Base-by-base conservation (phyloP, 2,329 filamentous ascomycete genomes). In the Monosporascus sp. region DNA sequence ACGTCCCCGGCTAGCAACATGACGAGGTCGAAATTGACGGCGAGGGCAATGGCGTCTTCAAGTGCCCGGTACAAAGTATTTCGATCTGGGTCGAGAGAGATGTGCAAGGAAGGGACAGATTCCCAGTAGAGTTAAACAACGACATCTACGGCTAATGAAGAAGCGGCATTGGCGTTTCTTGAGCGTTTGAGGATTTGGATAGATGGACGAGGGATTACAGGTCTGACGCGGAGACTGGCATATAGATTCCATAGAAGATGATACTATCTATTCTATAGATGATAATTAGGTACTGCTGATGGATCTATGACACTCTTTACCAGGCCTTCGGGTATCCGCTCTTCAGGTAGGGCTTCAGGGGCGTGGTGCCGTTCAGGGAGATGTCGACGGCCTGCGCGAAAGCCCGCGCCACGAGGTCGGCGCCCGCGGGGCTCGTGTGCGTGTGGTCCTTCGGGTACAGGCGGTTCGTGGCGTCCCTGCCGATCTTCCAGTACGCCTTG, bases 401-500 rank as follows among this genome's bases (percentile, higher is more conserved):
- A 2, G 80, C 77, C 56, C 74, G 70, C 0, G 79, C 74, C 24
- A 80, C 77, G 9, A 77, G 64, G 56, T 76, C 69, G 1, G 82
- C 81, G 1, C 82, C 82, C 2, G 60, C 65, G 0, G 79, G 71
- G 61, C 73, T 80, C 6, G 82, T 84, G 64, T 85, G 83, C 1
- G 81, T 84, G 62, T 85, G 81, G 61, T 85, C 81, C n/a, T 72
- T 70, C 0, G 81, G 78, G 59, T 76, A 85, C 49, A 75, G 74
- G 0, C 68, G 63, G 65, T 83, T 73, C 11, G 80, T 77, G 5
- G 66, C 70, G 8, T 66, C 60, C 52, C 68, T 70, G 4, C 81
- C 78, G 52, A 81, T 56, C 4, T 65, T 60, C 62, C 78, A 61
- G 56, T 74, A 84, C 41, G 74, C 72, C 51, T 75, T 71, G 11